phyloP scores from a whole-genome alignment of 148 eudicot species.

The Spergularia bocconei region DNA sequence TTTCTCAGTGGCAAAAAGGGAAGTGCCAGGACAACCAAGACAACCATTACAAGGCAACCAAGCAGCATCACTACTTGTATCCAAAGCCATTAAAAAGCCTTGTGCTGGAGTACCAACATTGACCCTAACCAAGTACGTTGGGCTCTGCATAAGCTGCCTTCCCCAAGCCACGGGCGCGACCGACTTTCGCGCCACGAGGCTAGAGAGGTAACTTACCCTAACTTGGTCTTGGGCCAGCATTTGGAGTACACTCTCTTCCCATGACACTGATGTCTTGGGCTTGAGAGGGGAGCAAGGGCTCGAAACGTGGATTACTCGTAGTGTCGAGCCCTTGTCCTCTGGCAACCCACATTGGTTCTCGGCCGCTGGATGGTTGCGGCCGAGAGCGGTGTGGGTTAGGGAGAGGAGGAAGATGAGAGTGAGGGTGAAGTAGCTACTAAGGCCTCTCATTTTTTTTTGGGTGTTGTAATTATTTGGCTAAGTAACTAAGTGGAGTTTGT shows the following conservation, averaged over 20 bases:
- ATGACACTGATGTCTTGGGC: constrained; percentile 43
- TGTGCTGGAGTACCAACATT: constrained; percentile 78
- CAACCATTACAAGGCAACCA: constrained; percentile 83
- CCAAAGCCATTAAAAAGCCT: constrained; percentile 68
- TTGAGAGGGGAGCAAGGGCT: constrained; percentile 69
- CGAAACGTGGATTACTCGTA: constrained; percentile 47
- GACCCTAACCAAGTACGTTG: constrained; percentile 68
- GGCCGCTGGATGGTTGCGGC: constrained; percentile 10
- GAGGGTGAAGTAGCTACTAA: neutral
- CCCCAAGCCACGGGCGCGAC: constrained; percentile 62
- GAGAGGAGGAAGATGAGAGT: constrained; percentile 22
- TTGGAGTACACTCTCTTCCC: constrained; percentile 64
- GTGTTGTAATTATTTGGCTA: neutral
- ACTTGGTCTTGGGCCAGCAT: constrained; percentile 51
- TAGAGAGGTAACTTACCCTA: constrained; percentile 53
- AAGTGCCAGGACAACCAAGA: constrained; percentile 51
- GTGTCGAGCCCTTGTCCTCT: constrained; percentile 42
- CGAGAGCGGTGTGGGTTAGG: constrained; percentile 24
- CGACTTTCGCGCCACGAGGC: constrained; percentile 58
- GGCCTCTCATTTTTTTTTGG: constrained; percentile 20
- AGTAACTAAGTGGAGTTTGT: neutral
- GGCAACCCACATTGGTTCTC: constrained; percentile 14
- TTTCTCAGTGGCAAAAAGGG: constrained; percentile 40
- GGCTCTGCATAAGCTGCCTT: constrained; percentile 57
- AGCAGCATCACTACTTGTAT: constrained; percentile 76